Percentiles rank a stretch among this genome's conserved stretches.
phyloP scores from a whole-genome alignment of 225 moss, liverwort and hornwort genomes.

The Asterella californica region DNA sequence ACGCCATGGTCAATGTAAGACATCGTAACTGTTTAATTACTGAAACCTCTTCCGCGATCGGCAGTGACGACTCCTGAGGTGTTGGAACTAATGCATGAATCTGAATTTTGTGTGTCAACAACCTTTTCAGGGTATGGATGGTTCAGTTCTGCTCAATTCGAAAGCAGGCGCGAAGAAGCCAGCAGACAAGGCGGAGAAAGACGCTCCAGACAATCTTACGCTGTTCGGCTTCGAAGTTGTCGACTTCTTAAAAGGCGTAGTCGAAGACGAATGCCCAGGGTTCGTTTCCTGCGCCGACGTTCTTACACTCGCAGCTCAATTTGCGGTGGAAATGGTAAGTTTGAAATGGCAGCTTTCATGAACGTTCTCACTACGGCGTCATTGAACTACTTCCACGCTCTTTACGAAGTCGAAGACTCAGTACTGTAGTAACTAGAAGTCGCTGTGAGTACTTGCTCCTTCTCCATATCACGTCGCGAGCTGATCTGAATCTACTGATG shows the following conservation, averaged over 20 bases:
- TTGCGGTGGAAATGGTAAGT: conserved; percentile 1
- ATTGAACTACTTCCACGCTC: not conserved
- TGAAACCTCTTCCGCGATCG: not conserved
- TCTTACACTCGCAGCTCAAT: conserved; percentile 1
- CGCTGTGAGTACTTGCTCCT: not conserved
- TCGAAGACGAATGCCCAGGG: conserved; percentile 2
- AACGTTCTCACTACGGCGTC: not conserved
- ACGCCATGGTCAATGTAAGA: conserved; percentile 20
- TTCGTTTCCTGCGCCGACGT: conserved; percentile 18
- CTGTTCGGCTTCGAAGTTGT: conserved; percentile 18
- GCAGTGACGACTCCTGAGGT: not conserved
- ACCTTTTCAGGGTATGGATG: conserved; percentile 10
- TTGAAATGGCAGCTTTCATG: not conserved
- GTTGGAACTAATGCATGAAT: not conserved
- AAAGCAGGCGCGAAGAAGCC: conserved; percentile 7
- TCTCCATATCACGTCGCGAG: not conserved
- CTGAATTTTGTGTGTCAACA: not conserved
- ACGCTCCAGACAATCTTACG: not conserved
- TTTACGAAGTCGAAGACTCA: not conserved
- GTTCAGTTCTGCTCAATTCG: not conserved
- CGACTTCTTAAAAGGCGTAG: not conserved
- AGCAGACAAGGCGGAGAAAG: conserved; percentile 10
- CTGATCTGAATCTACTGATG: not conserved
- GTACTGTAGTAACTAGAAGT: not conserved
- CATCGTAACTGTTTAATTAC: not conserved